Base-by-base conservation (phyloP, 345 rosid species). In the Firmiana major region DNA sequence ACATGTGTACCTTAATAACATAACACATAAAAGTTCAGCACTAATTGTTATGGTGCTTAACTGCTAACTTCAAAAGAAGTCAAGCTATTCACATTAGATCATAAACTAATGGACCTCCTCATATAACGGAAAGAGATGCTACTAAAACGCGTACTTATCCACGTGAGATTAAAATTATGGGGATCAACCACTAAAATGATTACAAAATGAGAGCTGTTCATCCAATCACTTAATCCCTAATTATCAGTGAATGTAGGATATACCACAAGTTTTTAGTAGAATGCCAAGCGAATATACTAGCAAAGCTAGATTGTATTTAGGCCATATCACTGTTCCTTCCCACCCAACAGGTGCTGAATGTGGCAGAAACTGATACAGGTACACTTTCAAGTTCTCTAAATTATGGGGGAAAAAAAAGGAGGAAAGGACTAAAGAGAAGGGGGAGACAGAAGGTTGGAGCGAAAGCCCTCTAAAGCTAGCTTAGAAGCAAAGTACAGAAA, bases 221-320 rank as follows among this genome's bases (percentile, higher is more conserved):
- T 31, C 57, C 22, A 57, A 12, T 69, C 40, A 15, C 40, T 69
- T 48, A 48, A 22, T 73, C 76, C 43, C 66, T n/a, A 40, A 73
- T 73, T n/a, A 58, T 58, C 31, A 21, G 49, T 34, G 49, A 36
- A 73, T 5, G 62, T 57, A 51, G 8, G 31, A 55, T 73, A 0
- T n/a, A 10, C 75, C 45, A 17, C 46, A 17, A 71, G 17, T 2
- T 34, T 38, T 19, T 31, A 55, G 64, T 19, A 55, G 19, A 53
- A 38, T 40, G n/a, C 42, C n/a, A 42, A 73, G 63, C 22, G 66
- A 45, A 45, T 68, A 40, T 65, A 68, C n/a, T 68, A 68, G 13
- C 40, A 70, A 70, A 26, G 74, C 22, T 70, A 48, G 24, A 49
- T 70, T n/a, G 13, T 15, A 68, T 1, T 21, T 31, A 68, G 72